Base-by-base conservation (phyloP, 2,329 filamentous ascomycete species). In the Exophiala xenobiotica region DNA sequence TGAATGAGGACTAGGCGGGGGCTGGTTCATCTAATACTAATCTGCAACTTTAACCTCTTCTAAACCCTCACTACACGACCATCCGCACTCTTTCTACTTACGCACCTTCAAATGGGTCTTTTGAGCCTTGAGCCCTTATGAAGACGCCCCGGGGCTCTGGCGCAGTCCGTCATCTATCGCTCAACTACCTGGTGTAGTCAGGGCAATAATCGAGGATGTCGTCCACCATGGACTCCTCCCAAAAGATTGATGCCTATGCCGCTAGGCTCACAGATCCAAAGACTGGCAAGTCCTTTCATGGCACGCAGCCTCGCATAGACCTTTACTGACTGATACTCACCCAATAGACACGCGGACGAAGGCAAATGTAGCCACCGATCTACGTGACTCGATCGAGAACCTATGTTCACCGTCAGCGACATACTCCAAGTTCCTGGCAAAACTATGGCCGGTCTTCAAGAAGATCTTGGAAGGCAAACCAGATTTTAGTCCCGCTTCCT, bases 371-470 rank as follows among this genome's bases (percentile, higher is more conserved):
- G 90, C 92, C 56, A 84, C 86, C 46, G 87, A 91, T 60, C 78
- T 99, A 64, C 89, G 93, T 67, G 95, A 99, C 72, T 90, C 82
- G 64, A 85, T 97, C 61, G 95, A 99, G 64, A 69, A 67, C 60
- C 81, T 90, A 65, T 95, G 93, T 74, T 90, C 87, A 48, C 83
- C 82, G 64, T 85, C 88, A 46, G 78, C 81, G 49, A 84, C 84
- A 63, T 99, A 97, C 68, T 73, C 81, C 22, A 78, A 81, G 44
- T 97, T 99, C 68, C 78, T 99, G 54, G 82, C 88, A 66, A 88
- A 88, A 71, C 78, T 96, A 64, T 87, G 97, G 74, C 93, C 93
- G 31, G 82, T 95, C 26, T 93, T 97, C 72, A 81, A 93, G 67
- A 84, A 81, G 68, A 88, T 96, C 47, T 76, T 99, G 45, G 85